A percentile compares a stretch with the other conserved stretches of the same genome.
phyloP scores from a whole-genome alignment of 257 asterid species.

The Oldenlandia corymbosa region DNA sequence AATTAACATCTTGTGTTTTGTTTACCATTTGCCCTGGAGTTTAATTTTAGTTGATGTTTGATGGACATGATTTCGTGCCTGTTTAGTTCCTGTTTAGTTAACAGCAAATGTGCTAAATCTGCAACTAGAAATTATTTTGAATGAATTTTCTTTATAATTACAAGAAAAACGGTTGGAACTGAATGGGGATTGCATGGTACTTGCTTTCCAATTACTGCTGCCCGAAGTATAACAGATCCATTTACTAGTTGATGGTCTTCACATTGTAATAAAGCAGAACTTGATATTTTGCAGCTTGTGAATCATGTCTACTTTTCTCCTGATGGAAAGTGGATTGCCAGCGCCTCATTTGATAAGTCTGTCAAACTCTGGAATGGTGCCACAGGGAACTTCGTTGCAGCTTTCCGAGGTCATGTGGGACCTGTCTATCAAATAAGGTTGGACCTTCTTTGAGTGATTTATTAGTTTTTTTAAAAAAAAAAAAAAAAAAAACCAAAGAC shows the following conservation, averaged over 20 bases:
- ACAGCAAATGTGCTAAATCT: not conserved
- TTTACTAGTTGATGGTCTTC: conserved; percentile 1
- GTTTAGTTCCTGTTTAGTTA: too few relatives aligned
- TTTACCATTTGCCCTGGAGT: too few relatives aligned
- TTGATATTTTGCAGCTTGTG: conserved; percentile 57
- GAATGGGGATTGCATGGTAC: not conserved
- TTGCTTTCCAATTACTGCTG: not conserved
- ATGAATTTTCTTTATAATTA: too few relatives aligned
- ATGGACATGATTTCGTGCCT: too few relatives aligned
- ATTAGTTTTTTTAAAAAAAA: too few relatives aligned
- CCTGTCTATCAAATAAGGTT: conserved; percentile 97
- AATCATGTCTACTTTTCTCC: conserved; percentile 97
- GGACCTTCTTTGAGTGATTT: conserved; percentile 14
- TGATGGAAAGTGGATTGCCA: conserved; percentile 92
- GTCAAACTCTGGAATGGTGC: conserved; percentile 92
- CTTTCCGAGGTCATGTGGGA: conserved; percentile 92
- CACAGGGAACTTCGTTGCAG: conserved; percentile 82
- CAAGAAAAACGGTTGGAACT: not conserved
- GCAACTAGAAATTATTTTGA: not conserved
- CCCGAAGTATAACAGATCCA: too few relatives aligned
- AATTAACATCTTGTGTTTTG: too few relatives aligned
- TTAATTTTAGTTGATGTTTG: too few relatives aligned
- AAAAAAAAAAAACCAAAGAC: too few relatives aligned
- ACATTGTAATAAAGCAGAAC: conserved; percentile 10
- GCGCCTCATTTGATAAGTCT: conserved; percentile 95